phyloP scores from a whole-genome alignment of 805 yeast species.

The Priceomyces castillae region DNA sequence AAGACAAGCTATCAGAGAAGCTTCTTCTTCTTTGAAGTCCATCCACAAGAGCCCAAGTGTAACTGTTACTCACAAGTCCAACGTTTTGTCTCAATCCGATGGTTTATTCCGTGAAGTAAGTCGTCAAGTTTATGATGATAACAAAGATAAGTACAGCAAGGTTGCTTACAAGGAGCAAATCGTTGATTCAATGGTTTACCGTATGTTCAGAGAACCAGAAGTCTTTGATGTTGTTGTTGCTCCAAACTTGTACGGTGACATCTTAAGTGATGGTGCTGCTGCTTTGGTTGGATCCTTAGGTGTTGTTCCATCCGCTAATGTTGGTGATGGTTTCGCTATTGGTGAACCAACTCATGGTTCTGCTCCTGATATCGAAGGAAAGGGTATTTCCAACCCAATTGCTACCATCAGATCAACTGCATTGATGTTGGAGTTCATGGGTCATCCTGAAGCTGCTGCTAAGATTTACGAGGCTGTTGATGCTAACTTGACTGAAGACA shows the following conservation, averaged over 20 bases:
- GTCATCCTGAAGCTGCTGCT: constrained; percentile 85
- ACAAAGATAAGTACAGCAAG: constrained; percentile 54
- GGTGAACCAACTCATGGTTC: constrained; percentile 99
- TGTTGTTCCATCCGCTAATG: constrained; percentile 97
- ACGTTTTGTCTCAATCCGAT: constrained; percentile 87
- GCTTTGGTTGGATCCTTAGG: constrained; percentile 97
- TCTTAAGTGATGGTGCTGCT: constrained; percentile 96
- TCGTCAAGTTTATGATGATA: constrained; percentile 55
- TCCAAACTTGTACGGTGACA: constrained; percentile 97
- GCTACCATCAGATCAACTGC: constrained; percentile 99
- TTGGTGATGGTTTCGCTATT: constrained; percentile 92
- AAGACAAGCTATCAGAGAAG: constrained; percentile 75
- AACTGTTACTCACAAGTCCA: constrained; percentile 95
- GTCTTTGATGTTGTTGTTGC: constrained; percentile 98
- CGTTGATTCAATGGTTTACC: constrained; percentile 98
- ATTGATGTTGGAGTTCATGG: constrained; percentile 94
- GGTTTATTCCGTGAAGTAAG: constrained; percentile 94
- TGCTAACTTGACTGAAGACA: constrained; percentile 79
- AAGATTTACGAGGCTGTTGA: constrained; percentile 92
- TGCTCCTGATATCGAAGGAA: constrained; percentile 98
- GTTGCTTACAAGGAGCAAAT: constrained; percentile 88
- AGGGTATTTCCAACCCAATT: constrained; percentile 90
- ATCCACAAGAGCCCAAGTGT: constrained; percentile 55
- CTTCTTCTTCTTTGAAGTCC: constrained; percentile 34
- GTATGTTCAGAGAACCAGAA: constrained; percentile 98